phyloP scores from a whole-genome alignment of 805 yeast species.

The Saccharomycopsis malanga region DNA sequence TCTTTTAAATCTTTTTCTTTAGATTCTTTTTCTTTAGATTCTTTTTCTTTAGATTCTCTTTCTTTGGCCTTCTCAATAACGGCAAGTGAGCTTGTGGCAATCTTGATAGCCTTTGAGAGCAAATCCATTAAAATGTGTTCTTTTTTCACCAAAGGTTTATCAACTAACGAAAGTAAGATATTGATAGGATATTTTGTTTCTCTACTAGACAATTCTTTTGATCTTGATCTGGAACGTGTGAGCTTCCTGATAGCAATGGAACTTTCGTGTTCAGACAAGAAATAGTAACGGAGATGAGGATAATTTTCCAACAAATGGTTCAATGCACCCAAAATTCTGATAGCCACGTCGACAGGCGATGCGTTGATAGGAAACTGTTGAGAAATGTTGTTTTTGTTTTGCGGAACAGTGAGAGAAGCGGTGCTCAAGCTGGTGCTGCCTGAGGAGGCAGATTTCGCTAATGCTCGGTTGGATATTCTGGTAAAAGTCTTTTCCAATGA shows the following conservation, averaged over 20 bases:
- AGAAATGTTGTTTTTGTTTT: slow-evolving; percentile 15
- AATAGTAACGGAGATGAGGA: slow-evolving; percentile 60
- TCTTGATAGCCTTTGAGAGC: slow-evolving; percentile 66
- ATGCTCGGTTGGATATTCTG: slow-evolving; percentile 48
- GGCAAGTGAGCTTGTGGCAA: slow-evolving; percentile 66
- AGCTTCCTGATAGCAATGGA: slow-evolving; percentile 32
- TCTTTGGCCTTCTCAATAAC: slow-evolving; percentile 40
- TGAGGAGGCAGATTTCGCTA: slow-evolving; percentile 16
- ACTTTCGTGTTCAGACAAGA: slow-evolving; percentile 69
- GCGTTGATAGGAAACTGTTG: slow-evolving; percentile 48
- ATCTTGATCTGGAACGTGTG: slow-evolving; percentile 28
- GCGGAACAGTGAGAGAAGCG: background rate
- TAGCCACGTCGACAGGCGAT: slow-evolving; percentile 64
- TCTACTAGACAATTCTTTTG: slow-evolving; percentile 31
- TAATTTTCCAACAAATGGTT: slow-evolving; percentile 64
- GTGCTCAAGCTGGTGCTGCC: background rate
- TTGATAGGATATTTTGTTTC: slow-evolving; percentile 66
- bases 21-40: slow-evolving; percentile 9
- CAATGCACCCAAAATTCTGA: slow-evolving; percentile 69
- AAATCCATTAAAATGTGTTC: slow-evolving; percentile 73
- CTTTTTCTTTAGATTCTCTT: slow-evolving; percentile 23
- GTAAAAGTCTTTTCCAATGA: slow-evolving; percentile 56
- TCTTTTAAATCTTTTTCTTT: slow-evolving; percentile 1
- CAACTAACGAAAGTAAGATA: slow-evolving; percentile 53
- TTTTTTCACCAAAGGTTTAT: slow-evolving; percentile 55